Conservation (phyloP, 78 protist species). For the Dictyostelium capitatum region DNA sequence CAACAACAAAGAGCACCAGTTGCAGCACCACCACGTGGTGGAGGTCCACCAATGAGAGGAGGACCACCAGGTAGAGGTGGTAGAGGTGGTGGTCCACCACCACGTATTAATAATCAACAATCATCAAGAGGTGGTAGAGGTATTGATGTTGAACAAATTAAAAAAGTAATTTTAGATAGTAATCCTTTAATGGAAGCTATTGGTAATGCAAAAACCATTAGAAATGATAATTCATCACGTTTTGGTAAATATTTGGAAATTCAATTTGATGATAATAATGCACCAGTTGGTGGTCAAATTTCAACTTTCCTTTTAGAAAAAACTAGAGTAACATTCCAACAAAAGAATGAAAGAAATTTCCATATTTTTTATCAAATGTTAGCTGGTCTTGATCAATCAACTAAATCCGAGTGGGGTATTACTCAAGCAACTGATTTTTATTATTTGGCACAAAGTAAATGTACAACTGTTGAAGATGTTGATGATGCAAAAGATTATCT, state of each 20-base stretch:
- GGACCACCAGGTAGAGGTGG: conserved; percentile 22
- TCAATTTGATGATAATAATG: conserved; percentile 79
- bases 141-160: conserved; percentile 73
- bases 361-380: conserved; percentile 95
- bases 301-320: conserved; percentile 84
- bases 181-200: conserved; percentile 97
- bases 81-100: conserved; percentile 65
- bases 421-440: conserved; percentile 67
- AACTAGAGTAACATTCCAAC: conserved; percentile 92
- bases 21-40: conserved; percentile 41
- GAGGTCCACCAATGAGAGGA: conserved; percentile 48
- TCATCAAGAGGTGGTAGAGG: conserved; percentile 20
- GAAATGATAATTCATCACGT: conserved; percentile 96
- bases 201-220: conserved; percentile 96
- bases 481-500: conserved; percentile 74
- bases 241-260: conserved; percentile 92
- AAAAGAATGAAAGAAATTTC: conserved; percentile 93
- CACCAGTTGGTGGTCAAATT: conserved; percentile 80
- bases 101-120: not conserved
- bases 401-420: conserved; percentile 58
- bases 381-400: conserved; percentile 59
- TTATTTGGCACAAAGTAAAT: conserved; percentile 79
- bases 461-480: conserved; percentile 70
- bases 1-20: not conserved
- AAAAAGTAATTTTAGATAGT: conserved; percentile 75